These are phyloP conservation scores for Ananas comosus DNA, from an alignment of 176 grass and related monocot genomes.

Conservation along the genomic window DNA sequence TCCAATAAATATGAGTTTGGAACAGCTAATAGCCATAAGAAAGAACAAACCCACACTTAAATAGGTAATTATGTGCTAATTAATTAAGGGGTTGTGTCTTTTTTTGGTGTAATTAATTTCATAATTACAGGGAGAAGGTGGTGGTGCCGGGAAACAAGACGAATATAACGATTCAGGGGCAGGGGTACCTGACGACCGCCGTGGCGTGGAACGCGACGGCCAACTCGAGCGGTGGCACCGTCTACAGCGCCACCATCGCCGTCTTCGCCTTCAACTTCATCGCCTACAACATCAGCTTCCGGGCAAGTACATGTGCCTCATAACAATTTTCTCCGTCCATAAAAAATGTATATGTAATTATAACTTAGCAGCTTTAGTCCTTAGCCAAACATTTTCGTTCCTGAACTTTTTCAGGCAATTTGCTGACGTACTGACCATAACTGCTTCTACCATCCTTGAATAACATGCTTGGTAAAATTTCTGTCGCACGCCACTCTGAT, in stretches of 20 bases:
- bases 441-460: no score
- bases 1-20: no score
- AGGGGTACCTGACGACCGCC: constrained; percentile 48
- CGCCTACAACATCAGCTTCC: constrained; percentile 65
- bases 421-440: no score
- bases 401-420: no score
- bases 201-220: constrained; percentile 71
- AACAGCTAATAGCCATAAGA: no score
- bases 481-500: no score
- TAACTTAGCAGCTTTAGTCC: no score
- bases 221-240: constrained; percentile 54
- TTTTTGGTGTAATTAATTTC: neutral
- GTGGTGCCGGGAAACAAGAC: constrained; percentile 62
- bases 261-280: constrained; percentile 48
- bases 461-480: no score
- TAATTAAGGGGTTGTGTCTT: neutral
- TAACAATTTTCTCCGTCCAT: neutral
- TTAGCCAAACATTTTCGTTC: neutral
- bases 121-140: constrained; percentile 59
- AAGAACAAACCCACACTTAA: no score
- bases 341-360: neutral
- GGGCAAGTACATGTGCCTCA: constrained; percentile 14
- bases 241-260: constrained; percentile 47
- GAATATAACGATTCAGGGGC: constrained; percentile 50
- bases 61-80: no score